Base-by-base conservation (phyloP, 257 asterid species). In the Fraxinus cuspidata region DNA sequence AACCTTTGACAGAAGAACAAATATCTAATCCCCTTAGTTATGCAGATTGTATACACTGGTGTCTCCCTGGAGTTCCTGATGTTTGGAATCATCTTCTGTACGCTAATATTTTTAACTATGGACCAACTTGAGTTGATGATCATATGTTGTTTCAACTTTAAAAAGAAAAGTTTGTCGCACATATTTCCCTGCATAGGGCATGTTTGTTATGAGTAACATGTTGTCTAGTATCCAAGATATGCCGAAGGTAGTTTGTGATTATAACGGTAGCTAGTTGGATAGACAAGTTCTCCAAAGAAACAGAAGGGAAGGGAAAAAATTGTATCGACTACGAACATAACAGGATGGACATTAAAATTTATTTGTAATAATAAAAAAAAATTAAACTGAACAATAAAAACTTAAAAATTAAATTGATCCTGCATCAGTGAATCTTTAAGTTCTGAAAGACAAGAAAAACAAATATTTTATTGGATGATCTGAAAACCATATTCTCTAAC, bases 21-120 rank as follows among this genome's bases (percentile, higher is more conserved):
- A 78, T 85, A 16, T 77, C 88, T 3, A 82, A 92, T 23, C 98
- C 98, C 0, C 79, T 56, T 15, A 37, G 77, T 12, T 91, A 94
- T 69, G 89, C 97, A 1, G 97, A 94, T 79, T 94, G 98, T 71
- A 87, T 89, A 71, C 98, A 94, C 82, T 94, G 97, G 98, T 94
- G 98, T 74, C 97, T 94, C 56, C 97, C 98, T 0, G 98, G 98
- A 74, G 96, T 94, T 25, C 98, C 98, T 12, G 97, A 94, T 74
- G 90, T 89, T n/a, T 92, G 97, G 98, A 94, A 94, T 58, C 85
- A 94, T 75, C 91, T 94, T 42, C 83, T 92, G 60, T 91, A 87
- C 74, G 90, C 97, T 69, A 81, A 78, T 28, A 87, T 93, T 65
- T 51, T 86, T 32, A 80, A 84, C 34, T 63, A 73, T 49, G 73